Base-by-base conservation (phyloP, 768 basidiomycete species). In the Gyrodon lividus region DNA sequence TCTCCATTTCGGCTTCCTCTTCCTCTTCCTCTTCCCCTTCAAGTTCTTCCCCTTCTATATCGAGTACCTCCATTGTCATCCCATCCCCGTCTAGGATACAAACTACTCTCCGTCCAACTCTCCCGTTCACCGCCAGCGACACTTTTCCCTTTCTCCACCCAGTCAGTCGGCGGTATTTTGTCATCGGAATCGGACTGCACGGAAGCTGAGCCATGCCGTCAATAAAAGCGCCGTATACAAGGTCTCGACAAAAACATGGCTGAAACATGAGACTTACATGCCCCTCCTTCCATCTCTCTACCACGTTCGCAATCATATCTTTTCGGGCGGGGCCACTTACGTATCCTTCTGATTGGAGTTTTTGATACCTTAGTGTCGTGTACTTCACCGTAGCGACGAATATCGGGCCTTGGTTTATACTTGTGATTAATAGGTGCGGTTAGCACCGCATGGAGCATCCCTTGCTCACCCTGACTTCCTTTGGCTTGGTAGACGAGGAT, bases 71-170 rank as follows among this genome's bases (percentile, higher is more conserved):
- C 77, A 92, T 64, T 51, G 70, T 72, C 56, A 72, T 76, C 57
- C 87, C 89, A 48, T 74, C 74, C 51, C 68, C 71, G 66, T 87
- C 87, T 64, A 91, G 67, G 50, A 90, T 78, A 66, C 89, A 89
- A 6, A 82, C 87, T 46, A 91, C 83, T 61, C 87, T 74, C 62
- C 89, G 83, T 49, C 87, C 87, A 8, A 69, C 73, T 65, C 84
- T 75, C 56, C 90, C 89, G 65, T 92, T 92, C 65, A 89, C 75
- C 46, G 86, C 82, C 60, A 91, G 69, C 46, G 75, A 77, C 50
- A 83, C 79, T 23, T 68, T 69, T 53, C 82, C 84, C 59, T 66
- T 61, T 61, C 67, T 74, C 69, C 80, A 80, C 38, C 77, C 76
- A 57, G 66, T 69, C 67, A 89, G 66, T 66, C 72, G 72, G 57